Base-by-base conservation (phyloP, 106 monocot genomes). In the Amphibolis antarctica region DNA sequence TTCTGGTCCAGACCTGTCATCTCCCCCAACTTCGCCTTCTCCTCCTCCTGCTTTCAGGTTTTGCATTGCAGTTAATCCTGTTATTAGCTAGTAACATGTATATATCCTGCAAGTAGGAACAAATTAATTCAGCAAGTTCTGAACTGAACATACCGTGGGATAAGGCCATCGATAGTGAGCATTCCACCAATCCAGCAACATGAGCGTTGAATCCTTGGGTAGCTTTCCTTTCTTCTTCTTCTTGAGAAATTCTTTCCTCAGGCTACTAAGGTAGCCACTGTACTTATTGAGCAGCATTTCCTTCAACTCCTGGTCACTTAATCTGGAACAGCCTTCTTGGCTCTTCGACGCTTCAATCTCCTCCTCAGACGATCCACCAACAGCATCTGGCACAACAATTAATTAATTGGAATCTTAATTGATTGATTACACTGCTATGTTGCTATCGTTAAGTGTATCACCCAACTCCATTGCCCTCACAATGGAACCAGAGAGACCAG, bases 201-300 rank as follows among this genome's bases (percentile, higher is more conserved):
- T 62, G 27, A 44, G 18, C 26, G 55, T 63, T 10, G 72, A 62
- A n/a, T 72, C 72, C 45, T 64, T 64, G 4, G 72, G 72, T 9
- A 72, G 72, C 55, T 72, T 72, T 46, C 63, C 72, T 48, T 71
- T 71, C 71, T 71, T 71, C 62, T 62, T 62, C 53, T 71, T 71
- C 63, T 71, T 71, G 42, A 63, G 27, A 26, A 64, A 64, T 22
- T 65, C 64, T 42, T 72, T 72, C 55, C 64, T 64, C 11, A 72
- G 64, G 30, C 46, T 64, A 45, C 72, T 56, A 7, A 72, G 64
- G 46, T 63, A 72, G 45, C 64, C 55, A 19, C 72, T 65, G 64
- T 72, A 72, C 25, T 72, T 72, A 12, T 51, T 72, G 36, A 64
- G 44, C 0, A 72, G 72, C 54, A 72, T 56, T 12, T 55, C 64